Percentiles rank a stretch among this genome's conserved stretches.
Evolutionary conservation across 352 stramenopile species (phyloP).

Genomic region (Achlya hypogyna): DNA sequence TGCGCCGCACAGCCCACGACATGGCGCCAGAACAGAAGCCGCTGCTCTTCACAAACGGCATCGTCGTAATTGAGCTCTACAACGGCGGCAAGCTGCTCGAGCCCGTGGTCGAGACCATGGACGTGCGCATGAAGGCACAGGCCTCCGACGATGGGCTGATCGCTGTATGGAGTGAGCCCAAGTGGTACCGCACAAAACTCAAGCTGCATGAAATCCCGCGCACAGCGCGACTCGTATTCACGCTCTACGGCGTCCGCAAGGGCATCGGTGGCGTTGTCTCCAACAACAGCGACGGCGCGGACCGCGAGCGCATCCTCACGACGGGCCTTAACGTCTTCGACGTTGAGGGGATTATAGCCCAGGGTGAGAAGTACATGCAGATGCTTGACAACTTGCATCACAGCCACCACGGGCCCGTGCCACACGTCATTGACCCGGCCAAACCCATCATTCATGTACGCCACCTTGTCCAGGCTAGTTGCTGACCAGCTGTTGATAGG

Average conservation of each 20-base stretch:
- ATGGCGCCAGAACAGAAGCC: constrained; percentile 37
- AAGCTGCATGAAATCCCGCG: constrained; percentile 58
- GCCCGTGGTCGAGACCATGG: constrained; percentile 50
- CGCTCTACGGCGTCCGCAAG: constrained; percentile 52
- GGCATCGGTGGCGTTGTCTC: constrained; percentile 28
- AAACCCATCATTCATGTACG: constrained; percentile 58
- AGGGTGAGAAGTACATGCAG: constrained; percentile 61
- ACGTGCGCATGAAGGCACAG: constrained; percentile 67
- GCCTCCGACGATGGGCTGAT: constrained; percentile 62
- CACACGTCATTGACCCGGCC: constrained; percentile 55
- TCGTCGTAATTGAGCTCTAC: constrained; percentile 71
- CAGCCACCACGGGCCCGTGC: constrained; percentile 58
- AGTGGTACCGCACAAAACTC: constrained; percentile 76
- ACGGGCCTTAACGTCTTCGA: constrained; percentile 78
- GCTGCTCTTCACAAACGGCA: constrained; percentile 50
- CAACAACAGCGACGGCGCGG: constrained; percentile 30
- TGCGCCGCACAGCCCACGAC: constrained; percentile 64
- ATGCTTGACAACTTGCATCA: constrained; percentile 79
- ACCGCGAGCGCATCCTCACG: constrained; percentile 46
- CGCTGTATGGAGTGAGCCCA: constrained; percentile 59
- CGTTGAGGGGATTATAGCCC: constrained; percentile 55
- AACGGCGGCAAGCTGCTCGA: constrained; percentile 66
- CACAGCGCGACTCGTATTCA: constrained; percentile 71
- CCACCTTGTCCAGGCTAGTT: not conserved
- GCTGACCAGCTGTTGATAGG: not conserved